Evolutionary conservation across 345 rosid species (phyloP).

Genomic region (Trapa incisa): DNA sequence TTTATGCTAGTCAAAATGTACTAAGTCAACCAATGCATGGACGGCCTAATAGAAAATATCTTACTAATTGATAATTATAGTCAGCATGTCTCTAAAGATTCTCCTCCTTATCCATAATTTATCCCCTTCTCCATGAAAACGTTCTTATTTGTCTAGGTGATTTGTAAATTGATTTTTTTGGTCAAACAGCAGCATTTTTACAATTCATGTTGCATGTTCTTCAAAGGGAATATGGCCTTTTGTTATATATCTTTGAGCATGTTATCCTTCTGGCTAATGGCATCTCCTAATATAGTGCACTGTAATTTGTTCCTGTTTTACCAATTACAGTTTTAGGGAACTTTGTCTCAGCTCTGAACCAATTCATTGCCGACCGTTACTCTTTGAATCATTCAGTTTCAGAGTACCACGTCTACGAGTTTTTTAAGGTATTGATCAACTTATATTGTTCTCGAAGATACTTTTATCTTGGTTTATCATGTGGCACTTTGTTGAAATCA

Average conservation of each 20-base stretch:
- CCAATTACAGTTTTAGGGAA: conserved; percentile 70
- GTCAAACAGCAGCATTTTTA: background rate
- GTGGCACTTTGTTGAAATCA: background rate
- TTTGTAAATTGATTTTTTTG: background rate
- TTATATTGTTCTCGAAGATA: background rate
- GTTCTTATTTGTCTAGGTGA: background rate
- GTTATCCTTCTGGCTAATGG: background rate
- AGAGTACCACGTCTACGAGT: conserved; percentile 90
- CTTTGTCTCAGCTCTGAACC: conserved; percentile 88
- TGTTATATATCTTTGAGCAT: background rate
- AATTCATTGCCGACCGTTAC: conserved; percentile 82
- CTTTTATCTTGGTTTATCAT: background rate
- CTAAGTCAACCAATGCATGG: background rate
- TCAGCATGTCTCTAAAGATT: background rate
- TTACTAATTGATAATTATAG: background rate
- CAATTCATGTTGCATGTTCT: background rate
- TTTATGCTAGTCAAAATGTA: background rate
- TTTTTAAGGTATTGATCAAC: conserved; percentile 57
- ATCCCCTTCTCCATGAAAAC: background rate
- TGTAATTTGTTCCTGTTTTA: conserved; percentile 4
- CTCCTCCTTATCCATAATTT: background rate
- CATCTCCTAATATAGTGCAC: conserved; percentile 1
- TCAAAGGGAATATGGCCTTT: background rate
- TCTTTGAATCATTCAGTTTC: conserved; percentile 58
- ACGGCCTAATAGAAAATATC: background rate